These are phyloP conservation scores for Kodamaea restingae DNA, from an alignment of 805 yeast species.

Conservation along the genomic window DNA sequence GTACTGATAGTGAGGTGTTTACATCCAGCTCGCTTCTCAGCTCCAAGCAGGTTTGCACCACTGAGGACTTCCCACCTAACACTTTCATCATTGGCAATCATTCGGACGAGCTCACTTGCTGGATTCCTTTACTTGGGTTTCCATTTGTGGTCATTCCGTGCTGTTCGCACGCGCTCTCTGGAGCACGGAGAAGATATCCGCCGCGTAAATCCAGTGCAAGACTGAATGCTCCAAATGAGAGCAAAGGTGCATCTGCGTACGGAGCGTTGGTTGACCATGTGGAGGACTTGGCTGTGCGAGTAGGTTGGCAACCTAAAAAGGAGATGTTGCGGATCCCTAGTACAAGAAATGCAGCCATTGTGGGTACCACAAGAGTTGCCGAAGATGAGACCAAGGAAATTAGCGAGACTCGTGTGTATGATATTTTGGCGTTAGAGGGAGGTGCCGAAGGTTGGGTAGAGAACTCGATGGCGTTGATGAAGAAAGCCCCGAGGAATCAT, in stretches of 20 bases:
- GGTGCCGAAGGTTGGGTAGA: slow-evolving; percentile 92
- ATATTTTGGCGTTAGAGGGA: slow-evolving; percentile 69
- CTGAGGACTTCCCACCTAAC: slow-evolving; percentile 61
- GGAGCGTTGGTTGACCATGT: slow-evolving; percentile 85
- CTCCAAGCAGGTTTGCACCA: slow-evolving; percentile 49
- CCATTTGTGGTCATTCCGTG: slow-evolving; percentile 94
- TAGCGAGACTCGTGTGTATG: slow-evolving; percentile 44
- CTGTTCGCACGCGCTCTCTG: slow-evolving; percentile 84
- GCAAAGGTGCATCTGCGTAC: slow-evolving; percentile 54
- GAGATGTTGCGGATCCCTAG: slow-evolving; percentile 93
- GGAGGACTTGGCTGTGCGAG: slow-evolving; percentile 56
- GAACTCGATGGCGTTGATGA: slow-evolving; percentile 67
- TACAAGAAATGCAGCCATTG: slow-evolving; percentile 86
- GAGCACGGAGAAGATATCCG: slow-evolving; percentile 65
- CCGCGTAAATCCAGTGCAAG: slow-evolving; percentile 25
- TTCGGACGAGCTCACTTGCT: slow-evolving; percentile 90
- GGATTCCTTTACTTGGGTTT: slow-evolving; percentile 85
- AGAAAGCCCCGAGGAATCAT: slow-evolving; percentile 70
- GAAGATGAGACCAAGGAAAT: slow-evolving; percentile 27
- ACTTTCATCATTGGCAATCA: slow-evolving; percentile 92
- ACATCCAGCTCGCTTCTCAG: slow-evolving; percentile 45
- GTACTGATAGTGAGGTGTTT: slow-evolving; percentile 16
- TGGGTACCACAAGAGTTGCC: slow-evolving; percentile 48
- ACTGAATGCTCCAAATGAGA: slow-evolving; percentile 2
- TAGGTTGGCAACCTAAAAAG: slow-evolving; percentile 82